phyloP scores from a whole-genome alignment of 148 eudicot genomes.

The Silene conica region DNA sequence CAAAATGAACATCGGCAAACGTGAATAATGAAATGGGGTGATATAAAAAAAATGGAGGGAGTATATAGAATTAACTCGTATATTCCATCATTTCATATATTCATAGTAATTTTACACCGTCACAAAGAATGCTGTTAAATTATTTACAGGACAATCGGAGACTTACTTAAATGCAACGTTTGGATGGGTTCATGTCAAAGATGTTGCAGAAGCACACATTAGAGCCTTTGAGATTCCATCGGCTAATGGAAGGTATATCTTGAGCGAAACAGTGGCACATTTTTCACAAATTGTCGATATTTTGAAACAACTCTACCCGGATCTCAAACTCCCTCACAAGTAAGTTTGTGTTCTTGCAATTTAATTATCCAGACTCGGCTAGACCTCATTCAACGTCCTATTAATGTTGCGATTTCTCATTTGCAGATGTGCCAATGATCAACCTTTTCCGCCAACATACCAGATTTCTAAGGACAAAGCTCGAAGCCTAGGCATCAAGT shows the following conservation, averaged over 20 bases:
- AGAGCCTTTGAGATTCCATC: slow-evolving; percentile 53
- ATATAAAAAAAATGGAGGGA: too few relatives aligned
- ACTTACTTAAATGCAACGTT: slow-evolving; percentile 27
- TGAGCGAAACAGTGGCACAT: slow-evolving; percentile 48
- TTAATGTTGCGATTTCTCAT: background rate
- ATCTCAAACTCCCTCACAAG: slow-evolving; percentile 32
- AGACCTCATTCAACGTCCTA: background rate
- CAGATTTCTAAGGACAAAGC: slow-evolving; percentile 39
- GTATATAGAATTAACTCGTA: too few relatives aligned
- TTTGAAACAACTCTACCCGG: slow-evolving; percentile 44
- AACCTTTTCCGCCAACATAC: slow-evolving; percentile 34
- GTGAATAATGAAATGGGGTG: too few relatives aligned
- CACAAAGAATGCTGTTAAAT: too few relatives aligned
- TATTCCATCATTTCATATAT: too few relatives aligned
- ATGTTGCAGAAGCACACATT: slow-evolving; percentile 59
- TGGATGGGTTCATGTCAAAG: slow-evolving; percentile 53
- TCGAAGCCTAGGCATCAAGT: slow-evolving; percentile 44
- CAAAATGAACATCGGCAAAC: too few relatives aligned
- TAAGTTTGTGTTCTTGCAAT: background rate
- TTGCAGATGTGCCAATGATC: slow-evolving; percentile 52
- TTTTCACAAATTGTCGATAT: slow-evolving; percentile 38
- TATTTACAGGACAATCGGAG: slow-evolving; percentile 33
- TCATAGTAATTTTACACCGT: too few relatives aligned
- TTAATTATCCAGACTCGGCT: too few relatives aligned
- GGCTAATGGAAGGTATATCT: slow-evolving; percentile 43